Percentiles rank a stretch among this genome's conserved stretches.
phyloP scores from a whole-genome alignment of 2,329 filamentous ascomycete genomes.

The Metarhizium brunneum region DNA sequence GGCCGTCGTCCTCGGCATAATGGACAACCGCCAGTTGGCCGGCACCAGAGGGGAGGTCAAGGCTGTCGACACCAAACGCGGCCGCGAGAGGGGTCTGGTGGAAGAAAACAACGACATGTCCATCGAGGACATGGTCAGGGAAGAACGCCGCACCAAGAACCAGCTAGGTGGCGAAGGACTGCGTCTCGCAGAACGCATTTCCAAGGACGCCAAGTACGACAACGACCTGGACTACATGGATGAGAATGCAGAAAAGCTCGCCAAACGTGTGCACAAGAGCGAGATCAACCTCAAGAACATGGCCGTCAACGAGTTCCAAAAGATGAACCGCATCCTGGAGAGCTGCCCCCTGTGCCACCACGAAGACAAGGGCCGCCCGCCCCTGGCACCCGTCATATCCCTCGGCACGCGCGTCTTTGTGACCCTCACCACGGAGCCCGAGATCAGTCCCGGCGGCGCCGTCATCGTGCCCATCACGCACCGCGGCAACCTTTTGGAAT shows the following conservation, averaged over 20 bases:
- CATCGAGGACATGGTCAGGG: constrained; percentile 93
- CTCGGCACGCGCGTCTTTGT: constrained; percentile 80
- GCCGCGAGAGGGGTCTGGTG: constrained; percentile 73
- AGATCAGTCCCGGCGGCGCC: constrained; percentile 73
- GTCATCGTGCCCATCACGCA: constrained; percentile 87
- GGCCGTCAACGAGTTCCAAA: constrained; percentile 82
- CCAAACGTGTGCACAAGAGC: constrained; percentile 77
- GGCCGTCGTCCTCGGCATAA: constrained; percentile 68
- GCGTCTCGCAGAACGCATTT: constrained; percentile 83
- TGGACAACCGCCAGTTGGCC: constrained; percentile 84
- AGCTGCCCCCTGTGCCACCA: constrained; percentile 86
- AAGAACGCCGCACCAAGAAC: constrained; percentile 78
- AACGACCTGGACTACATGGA: constrained; percentile 95
- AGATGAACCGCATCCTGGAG: constrained; percentile 78
- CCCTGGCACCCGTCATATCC: constrained; percentile 76
- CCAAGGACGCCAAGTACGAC: constrained; percentile 85
- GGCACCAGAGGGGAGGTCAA: constrained; percentile 66
- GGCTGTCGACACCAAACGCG: constrained; percentile 68
- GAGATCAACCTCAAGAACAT: constrained; percentile 80
- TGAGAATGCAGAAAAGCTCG: constrained; percentile 87
- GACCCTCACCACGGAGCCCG: constrained; percentile 82
- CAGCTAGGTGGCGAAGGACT: constrained; percentile 71
- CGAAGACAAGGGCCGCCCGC: constrained; percentile 66
- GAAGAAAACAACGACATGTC: constrained; percentile 92
- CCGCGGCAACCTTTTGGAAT: constrained; percentile 84